These are phyloP conservation scores for Penicillium odoratum DNA, from an alignment of 495 filamentous ascomycete species.

Conservation along the genomic window DNA sequence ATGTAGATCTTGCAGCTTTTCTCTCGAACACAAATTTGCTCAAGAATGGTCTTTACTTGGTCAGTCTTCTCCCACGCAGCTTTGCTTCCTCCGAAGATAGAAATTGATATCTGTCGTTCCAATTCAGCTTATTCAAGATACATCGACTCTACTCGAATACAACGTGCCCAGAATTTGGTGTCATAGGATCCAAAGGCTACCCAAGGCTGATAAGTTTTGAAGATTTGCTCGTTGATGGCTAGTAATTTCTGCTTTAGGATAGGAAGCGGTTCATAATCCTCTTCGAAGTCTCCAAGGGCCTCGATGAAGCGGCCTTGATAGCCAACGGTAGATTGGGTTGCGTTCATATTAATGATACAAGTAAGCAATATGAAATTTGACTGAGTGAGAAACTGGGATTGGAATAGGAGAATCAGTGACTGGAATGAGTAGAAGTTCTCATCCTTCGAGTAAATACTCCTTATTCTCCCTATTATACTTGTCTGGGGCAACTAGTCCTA, in stretches of 20 bases:
- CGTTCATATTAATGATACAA: background rate
- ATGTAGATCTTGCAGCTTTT: background rate
- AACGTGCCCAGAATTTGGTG: background rate
- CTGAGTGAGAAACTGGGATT: too few species aligned
- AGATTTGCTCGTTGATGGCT: background rate
- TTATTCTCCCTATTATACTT: too few species aligned
- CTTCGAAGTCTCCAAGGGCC: background rate
- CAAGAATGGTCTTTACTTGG: background rate
- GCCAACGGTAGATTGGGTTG: background rate
- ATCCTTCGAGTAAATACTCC: too few species aligned
- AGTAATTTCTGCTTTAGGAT: background rate
- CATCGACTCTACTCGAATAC: background rate
- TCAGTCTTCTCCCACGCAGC: background rate
- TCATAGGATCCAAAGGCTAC: background rate
- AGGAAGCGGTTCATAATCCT: background rate
- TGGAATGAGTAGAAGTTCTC: too few species aligned
- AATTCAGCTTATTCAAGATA: background rate
- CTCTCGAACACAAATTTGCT: background rate
- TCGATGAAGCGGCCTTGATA: background rate
- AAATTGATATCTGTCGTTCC: background rate
- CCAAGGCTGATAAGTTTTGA: background rate
- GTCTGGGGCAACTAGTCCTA: too few species aligned
- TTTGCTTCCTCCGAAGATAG: background rate
- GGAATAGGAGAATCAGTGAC: too few species aligned
- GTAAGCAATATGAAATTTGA: background rate